Conservation (phyloP, 345 rosid genomes). For the Excoecaria agallocha region DNA sequence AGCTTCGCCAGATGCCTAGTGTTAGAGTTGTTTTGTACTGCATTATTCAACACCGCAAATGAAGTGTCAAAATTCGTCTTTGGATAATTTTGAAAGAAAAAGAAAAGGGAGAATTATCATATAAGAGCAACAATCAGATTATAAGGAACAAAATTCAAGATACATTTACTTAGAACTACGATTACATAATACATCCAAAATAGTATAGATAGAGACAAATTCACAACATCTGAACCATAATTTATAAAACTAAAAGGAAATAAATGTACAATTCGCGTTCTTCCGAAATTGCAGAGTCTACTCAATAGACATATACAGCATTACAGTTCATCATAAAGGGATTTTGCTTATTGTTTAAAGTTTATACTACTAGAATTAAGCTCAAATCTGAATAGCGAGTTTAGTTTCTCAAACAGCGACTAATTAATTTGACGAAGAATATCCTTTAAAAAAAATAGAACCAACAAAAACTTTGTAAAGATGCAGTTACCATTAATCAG, state of each 20-base stretch:
- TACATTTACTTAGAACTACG: neutral
- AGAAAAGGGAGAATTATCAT: neutral
- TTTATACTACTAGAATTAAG: neutral
- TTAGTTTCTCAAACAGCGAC: neutral
- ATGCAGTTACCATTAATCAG: neutral
- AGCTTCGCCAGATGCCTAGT: constrained; percentile 90
- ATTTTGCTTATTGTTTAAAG: neutral
- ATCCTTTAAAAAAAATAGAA: neutral
- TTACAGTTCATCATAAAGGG: neutral
- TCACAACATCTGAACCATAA: neutral
- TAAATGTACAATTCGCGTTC: neutral
- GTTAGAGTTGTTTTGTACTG: constrained; percentile 67
- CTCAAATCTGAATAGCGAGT: neutral
- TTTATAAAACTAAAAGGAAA: neutral
- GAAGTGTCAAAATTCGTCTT: neutral
- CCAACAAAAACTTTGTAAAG: neutral
- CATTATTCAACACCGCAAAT: constrained; percentile 10
- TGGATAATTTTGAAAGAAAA: neutral
- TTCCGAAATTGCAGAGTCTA: neutral
- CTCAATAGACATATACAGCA: neutral
- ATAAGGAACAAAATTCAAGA: neutral
- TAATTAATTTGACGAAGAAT: neutral
- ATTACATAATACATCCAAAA: neutral
- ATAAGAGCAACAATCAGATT: neutral
- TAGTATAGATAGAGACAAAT: neutral